Evolutionary conservation across 371 early-diverging fungal species (phyloP), one percentile per base, ranked within the genome.

Genomic region (Phascolomyces articulosus): DNA sequence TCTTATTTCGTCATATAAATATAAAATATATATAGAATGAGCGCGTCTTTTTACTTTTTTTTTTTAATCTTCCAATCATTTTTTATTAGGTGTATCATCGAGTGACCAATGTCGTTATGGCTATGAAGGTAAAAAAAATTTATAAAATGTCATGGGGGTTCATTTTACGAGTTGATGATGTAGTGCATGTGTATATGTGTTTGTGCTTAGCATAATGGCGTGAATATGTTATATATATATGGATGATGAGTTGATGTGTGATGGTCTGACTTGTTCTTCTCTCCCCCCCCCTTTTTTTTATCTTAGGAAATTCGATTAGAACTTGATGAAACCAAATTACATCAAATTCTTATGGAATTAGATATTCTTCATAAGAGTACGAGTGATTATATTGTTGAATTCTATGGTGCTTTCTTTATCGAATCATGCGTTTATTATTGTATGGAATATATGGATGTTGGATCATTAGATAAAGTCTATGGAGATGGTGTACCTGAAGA

Each of bases 321-420:
- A 74, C 79, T 97, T 65, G 94, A 94, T 70, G 87, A 93, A 75
- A 87, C 87, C 38, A 93, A 93, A 64, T 74, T 96, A 58, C 91
- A 91, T 71, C 93, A 93, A 74, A 95, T 96, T 64, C 72, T 95
- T 60, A 96, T 95, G 96, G 96, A 96, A 57, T 59, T 78, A 23
- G 75, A 78, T 64, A 90, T 96, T 38, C 83, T 97, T 40, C 95
- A 96, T 80, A 90, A 92, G 70, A 90, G 93, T 58, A 84, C 89
- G 53, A 90, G 90, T 60, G 90, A 92, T 24, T 93, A 89, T 69
- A 97, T 97, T 78, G 94, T 97, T 31, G 96, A 96, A 56, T 97
- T 96, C 70, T 97, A 97, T 79, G 98, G 98, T n/a, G 98, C 98
- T 1, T 97, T 96, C 80, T 95, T 96, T 69, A 90, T 94, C 63